Base-by-base conservation (phyloP, 352 stramenopile genomes). In the Phytophthora pini region DNA sequence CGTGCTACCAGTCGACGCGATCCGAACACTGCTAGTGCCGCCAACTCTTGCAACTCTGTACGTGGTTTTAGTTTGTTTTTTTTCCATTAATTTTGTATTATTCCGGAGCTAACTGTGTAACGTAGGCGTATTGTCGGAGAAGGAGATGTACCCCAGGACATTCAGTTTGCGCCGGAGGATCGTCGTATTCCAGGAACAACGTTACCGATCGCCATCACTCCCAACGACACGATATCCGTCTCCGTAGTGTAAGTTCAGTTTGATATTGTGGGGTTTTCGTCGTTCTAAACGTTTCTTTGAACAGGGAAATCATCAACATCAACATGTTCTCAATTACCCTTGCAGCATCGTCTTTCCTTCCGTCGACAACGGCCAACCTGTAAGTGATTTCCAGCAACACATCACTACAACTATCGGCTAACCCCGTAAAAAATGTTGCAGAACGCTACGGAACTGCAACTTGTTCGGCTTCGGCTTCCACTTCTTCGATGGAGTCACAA, bases 391-490 rank as follows among this genome's bases (percentile, higher is more conserved):
- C 47, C 13, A 32, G 6, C n/a, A 17, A 12, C 13, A 3, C 24
- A 13, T 2, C 13, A 29, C 7, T 40, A 36, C 1, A 36, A 12
- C 8, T 10, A 9, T 36, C 9, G 9, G 2, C 31, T 36, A 36
- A 36, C 31, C 9, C 9, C 2, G 31, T 26, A 4, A 26, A 4
- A 26, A 26, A 36, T 12, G 8, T 12, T 45, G 8, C 38, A 84
- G 76, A 5, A 78, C 70, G 1, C 49, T 87, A 36, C 60, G 70
- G 24, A 83, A 80, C 47, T 84, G 73, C 63, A 82, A 76, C 48
- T 36, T 87, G 27, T 55, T 50, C 22, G 66, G 51, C 10, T 76
- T 81, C n/a, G 66, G 67, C 2, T 74, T 68, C 24, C 55, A 77
- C 32, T 83, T 87, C 31, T 68, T 76, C 32, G 56, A 72, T 9